A percentile compares a stretch with the other conserved stretches of the same genome.
These are phyloP conservation scores for Aspergillus ellipticus DNA, from an alignment of 495 filamentous ascomycete genomes.

Conservation along the genomic window DNA sequence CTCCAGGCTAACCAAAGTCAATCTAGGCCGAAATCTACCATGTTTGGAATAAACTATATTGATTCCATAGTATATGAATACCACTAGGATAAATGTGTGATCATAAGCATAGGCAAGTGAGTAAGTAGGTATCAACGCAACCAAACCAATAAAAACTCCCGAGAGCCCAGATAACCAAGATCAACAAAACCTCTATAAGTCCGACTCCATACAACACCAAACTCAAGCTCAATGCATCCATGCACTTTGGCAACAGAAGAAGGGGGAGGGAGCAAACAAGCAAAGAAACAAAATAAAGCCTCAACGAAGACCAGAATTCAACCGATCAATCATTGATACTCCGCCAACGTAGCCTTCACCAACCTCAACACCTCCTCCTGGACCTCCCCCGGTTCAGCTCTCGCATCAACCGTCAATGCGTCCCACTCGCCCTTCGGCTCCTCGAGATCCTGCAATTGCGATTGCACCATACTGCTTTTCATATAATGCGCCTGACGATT, in stretches of 20 bases:
- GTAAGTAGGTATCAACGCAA: slow-evolving; percentile 5
- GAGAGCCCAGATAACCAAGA: background rate
- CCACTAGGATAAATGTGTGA: background rate
- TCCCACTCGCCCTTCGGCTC: slow-evolving; percentile 79
- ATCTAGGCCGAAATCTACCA: background rate
- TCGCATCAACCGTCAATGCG: slow-evolving; percentile 79
- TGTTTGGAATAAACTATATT: background rate
- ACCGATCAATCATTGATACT: slow-evolving; percentile 22
- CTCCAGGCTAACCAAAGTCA: background rate
- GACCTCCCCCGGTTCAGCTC: slow-evolving; percentile 60
- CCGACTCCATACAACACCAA: background rate
- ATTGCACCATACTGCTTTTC: slow-evolving; percentile 96
- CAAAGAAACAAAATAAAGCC: background rate
- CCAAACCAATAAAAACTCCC: background rate
- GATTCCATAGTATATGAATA: background rate
- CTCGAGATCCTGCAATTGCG: slow-evolving; percentile 83
- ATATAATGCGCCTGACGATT: slow-evolving; percentile 85
- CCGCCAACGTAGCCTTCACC: slow-evolving; percentile 40
- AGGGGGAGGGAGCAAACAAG: too few species aligned
- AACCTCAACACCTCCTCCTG: slow-evolving; percentile 58
- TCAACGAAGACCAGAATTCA: slow-evolving; percentile 8
- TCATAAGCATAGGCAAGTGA: background rate
- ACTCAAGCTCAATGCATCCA: background rate
- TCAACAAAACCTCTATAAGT: background rate
- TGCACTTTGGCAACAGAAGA: too few species aligned